These are phyloP conservation scores for Lathyrus aphaca DNA, from an alignment of 306 rosid species.

Conservation along the genomic window DNA sequence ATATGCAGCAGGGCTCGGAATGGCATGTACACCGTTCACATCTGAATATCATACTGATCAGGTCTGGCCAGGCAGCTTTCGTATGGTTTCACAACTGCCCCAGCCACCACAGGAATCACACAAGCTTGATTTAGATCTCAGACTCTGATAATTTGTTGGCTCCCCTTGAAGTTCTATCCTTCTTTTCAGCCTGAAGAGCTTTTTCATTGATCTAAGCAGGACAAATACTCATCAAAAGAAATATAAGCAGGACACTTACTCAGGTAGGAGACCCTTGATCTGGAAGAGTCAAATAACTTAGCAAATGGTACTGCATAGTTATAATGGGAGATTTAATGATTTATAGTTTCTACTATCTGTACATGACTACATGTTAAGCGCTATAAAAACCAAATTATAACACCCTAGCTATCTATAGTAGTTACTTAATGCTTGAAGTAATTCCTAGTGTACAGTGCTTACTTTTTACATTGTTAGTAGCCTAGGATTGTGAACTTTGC, in stretches of 20 bases:
- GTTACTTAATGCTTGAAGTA: slow-evolving; percentile 46
- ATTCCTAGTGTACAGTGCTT: slow-evolving; percentile 39
- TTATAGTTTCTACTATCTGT: slow-evolving; percentile 36
- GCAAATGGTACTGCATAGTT: slow-evolving; percentile 41
- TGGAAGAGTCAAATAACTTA: slow-evolving; percentile 37
- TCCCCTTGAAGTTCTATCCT: slow-evolving; percentile 20
- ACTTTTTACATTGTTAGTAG: slow-evolving; percentile 16
- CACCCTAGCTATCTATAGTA: slow-evolving; percentile 16
- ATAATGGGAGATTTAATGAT: slow-evolving; percentile 38
- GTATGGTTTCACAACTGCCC: slow-evolving; percentile 51
- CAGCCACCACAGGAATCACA: slow-evolving; percentile 51
- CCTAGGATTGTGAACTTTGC: slow-evolving; percentile 14
- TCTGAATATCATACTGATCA: slow-evolving; percentile 56
- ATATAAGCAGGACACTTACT: slow-evolving; percentile 41
- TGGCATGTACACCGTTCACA: slow-evolving; percentile 53
- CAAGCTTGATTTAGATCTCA: slow-evolving; percentile 81
- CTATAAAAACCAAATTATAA: slow-evolving; percentile 26
- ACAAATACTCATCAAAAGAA: slow-evolving; percentile 22
- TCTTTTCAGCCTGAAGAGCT: slow-evolving; percentile 30
- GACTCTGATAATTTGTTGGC: slow-evolving; percentile 55
- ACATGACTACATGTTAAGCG: slow-evolving; percentile 33
- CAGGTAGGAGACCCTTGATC: slow-evolving; percentile 48
- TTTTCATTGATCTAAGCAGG: slow-evolving; percentile 38
- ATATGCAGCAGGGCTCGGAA: slow-evolving; percentile 53
- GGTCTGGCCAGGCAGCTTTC: slow-evolving; percentile 97